Conservation (phyloP, 148 eudicot genomes). For the Rhododendron ovatum region DNA sequence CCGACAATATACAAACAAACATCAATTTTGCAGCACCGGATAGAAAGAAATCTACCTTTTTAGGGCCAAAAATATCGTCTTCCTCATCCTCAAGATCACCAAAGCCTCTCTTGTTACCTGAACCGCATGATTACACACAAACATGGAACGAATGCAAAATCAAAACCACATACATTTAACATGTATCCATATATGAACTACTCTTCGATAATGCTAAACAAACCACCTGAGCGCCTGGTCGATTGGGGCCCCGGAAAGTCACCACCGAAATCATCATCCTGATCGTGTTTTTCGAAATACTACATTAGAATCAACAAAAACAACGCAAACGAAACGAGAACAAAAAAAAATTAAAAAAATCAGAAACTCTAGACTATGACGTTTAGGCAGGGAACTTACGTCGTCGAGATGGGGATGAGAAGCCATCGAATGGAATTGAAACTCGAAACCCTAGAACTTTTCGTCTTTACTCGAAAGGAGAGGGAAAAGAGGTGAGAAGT, state of each 20-base stretch:
- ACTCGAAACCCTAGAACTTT: conserved; percentile 33
- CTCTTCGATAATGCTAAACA: not conserved
- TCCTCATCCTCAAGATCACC: conserved; percentile 96
- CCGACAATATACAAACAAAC: not conserved
- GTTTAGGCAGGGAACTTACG: conserved; percentile 20
- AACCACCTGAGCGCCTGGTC: conserved; percentile 55
- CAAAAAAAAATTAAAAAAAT: not conserved
- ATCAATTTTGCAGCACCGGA: not conserved
- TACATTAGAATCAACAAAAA: conserved; percentile 1
- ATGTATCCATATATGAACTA: not conserved
- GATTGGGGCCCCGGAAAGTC: conserved; percentile 55
- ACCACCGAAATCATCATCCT: conserved; percentile 96
- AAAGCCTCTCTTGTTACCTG: conserved; percentile 77
- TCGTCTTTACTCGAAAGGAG: not conserved
- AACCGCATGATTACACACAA: conserved; percentile 12
- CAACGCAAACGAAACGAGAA: not conserved
- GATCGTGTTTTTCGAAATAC: not conserved
- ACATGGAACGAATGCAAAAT: not conserved
- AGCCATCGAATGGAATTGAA: conserved; percentile 33
- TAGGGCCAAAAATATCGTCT: conserved; percentile 80
- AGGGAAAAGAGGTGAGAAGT: not conserved
- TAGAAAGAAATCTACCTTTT: conserved; percentile 42
- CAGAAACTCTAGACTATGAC: not conserved
- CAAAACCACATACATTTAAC: not conserved
- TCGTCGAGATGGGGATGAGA: conserved; percentile 53